Conservation (phyloP, 78 protist genomes). For the Pelomyxa schiedti region DNA sequence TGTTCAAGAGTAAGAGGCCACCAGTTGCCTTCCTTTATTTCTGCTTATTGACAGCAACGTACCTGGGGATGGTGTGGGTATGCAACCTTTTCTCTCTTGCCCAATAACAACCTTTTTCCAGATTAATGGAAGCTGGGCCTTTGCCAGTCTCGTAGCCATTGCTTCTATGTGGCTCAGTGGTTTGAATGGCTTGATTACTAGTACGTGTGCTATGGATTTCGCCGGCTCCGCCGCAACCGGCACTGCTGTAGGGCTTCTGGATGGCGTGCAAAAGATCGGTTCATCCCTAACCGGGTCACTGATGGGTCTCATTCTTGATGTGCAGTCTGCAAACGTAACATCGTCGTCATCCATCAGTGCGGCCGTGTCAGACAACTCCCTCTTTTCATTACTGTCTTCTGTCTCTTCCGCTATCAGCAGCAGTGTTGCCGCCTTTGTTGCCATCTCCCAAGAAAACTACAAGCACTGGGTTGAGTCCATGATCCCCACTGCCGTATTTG, state of each 20-base stretch:
- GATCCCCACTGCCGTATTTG: background rate
- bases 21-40: background rate
- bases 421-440: background rate
- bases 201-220: background rate
- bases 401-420: too few relatives aligned
- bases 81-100: too few relatives aligned
- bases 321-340: background rate
- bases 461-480: background rate
- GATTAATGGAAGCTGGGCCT: background rate
- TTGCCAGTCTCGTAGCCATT: background rate
- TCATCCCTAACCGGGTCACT: background rate
- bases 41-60: background rate
- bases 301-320: background rate
- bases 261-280: background rate
- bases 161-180: background rate
- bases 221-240: background rate
- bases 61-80: background rate
- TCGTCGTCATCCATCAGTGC: background rate
- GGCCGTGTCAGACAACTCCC: background rate
- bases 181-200: background rate
- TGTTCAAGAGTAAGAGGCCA: background rate
- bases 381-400: too few relatives aligned
- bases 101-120: too few relatives aligned
- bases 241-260: background rate
- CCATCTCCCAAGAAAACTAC: background rate